phyloP scores from a whole-genome alignment of 257 asterid species.

The Solanum sparsipilum region DNA sequence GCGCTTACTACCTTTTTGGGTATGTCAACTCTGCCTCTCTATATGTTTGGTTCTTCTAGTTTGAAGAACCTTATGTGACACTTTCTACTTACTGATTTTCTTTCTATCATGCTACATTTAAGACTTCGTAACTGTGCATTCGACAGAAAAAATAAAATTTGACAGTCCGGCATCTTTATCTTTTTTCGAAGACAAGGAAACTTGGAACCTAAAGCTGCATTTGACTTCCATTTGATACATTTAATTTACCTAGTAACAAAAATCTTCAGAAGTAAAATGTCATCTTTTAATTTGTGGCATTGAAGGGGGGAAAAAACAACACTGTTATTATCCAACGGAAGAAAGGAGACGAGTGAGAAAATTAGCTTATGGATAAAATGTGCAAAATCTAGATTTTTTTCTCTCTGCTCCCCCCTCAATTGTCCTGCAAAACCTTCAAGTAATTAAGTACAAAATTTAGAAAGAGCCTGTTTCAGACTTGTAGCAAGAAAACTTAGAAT shows the following conservation, averaged over 20 bases:
- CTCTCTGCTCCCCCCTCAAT: neutral
- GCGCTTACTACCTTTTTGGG: slow-evolving; percentile 90
- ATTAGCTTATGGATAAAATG: neutral
- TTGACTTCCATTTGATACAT: neutral
- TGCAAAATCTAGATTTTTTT: neutral
- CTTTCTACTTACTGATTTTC: neutral
- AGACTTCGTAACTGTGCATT: neutral
- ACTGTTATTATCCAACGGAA: neutral
- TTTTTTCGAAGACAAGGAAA: neutral
- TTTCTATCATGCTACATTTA: slow-evolving; percentile 2
- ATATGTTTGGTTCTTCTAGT: neutral
- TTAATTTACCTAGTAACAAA: neutral
- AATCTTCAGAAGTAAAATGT: neutral
- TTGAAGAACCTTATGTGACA: neutral
- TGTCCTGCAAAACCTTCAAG: neutral
- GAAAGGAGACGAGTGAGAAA: neutral
- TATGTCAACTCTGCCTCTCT: slow-evolving; percentile 20
- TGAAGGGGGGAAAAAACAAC: neutral
- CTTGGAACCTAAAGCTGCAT: neutral
- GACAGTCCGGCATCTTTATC: neutral
- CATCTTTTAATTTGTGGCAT: neutral
- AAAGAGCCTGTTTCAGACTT: too few species aligned
- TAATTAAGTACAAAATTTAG: too few species aligned
- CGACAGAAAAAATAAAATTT: neutral
- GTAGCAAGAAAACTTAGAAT: neutral